Evolutionary conservation across 331 rosid species (phyloP).

Genomic region (Quercus tomentella): DNA sequence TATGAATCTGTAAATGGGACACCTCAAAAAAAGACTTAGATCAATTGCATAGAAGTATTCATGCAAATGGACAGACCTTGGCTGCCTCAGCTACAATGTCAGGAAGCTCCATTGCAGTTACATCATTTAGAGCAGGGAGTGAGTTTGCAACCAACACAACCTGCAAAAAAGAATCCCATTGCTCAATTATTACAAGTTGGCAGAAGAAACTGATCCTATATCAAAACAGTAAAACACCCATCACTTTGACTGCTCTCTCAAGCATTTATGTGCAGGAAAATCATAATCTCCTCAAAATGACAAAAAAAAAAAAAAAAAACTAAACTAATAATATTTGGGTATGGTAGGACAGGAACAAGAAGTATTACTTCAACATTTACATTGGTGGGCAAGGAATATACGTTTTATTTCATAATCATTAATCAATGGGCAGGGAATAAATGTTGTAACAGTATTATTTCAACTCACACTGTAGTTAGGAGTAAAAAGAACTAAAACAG

Average conservation of each 20-base stretch:
- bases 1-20: neutral
- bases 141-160: constrained; percentile 91
- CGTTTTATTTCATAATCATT: too few species aligned
- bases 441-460: too few species aligned
- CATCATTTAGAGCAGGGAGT: constrained; percentile 84
- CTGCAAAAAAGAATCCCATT: constrained; percentile 38
- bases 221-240: neutral
- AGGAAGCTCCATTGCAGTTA: constrained; percentile 88
- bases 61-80: constrained; percentile 51
- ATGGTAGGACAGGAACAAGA: too few species aligned
- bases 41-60: neutral
- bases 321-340: too few species aligned
- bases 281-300: constrained; percentile 4
- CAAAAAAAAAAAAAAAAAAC: too few species aligned
- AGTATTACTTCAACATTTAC: too few species aligned
- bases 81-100: constrained; percentile 94
- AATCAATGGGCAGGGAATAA: too few species aligned
- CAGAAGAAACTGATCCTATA: neutral
- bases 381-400: too few species aligned
- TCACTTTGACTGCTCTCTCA: neutral
- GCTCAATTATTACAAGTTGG: neutral
- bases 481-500: neutral
- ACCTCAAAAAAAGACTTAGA: neutral
- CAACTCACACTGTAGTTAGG: neutral
- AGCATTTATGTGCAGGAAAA: neutral